These are phyloP conservation scores for Termitomyces heimii DNA, from an alignment of 768 basidiomycete genomes.

Conservation along the genomic window DNA sequence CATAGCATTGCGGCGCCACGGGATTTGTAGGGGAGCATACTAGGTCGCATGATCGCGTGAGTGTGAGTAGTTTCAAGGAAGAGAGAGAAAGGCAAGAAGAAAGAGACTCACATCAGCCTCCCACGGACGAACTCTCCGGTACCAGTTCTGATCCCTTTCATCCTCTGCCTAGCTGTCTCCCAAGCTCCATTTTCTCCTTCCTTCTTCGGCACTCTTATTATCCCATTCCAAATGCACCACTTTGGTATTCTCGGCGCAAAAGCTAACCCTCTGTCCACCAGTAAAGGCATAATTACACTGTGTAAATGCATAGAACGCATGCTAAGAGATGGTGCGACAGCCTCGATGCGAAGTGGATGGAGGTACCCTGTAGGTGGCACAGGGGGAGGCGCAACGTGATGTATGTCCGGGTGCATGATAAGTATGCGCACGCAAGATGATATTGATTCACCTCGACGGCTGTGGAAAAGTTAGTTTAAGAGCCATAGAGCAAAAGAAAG, in stretches of 20 bases:
- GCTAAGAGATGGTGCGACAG: neutral
- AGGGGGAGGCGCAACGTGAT: constrained; percentile 33
- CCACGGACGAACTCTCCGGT: constrained; percentile 30
- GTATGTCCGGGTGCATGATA: constrained; percentile 38
- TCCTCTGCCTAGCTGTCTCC: constrained; percentile 17
- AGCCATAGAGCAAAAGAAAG: neutral
- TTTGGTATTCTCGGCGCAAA: constrained; percentile 27
- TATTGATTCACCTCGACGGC: constrained; percentile 39
- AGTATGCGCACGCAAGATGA: constrained; percentile 36
- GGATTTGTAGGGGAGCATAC: constrained; percentile 42
- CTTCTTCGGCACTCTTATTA: constrained; percentile 40
- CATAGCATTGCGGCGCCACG: constrained; percentile 46
- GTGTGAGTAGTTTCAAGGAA: neutral
- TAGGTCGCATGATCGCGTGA: constrained; percentile 7
- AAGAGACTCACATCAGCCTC: neutral
- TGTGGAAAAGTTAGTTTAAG: constrained; percentile 12
- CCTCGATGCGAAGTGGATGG: neutral
- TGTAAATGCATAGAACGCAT: constrained; percentile 13
- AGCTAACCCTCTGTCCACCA: constrained; percentile 40
- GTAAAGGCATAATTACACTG: constrained; percentile 31
- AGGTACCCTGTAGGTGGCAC: constrained; percentile 11
- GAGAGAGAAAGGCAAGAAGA: neutral
- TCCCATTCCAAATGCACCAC: constrained; percentile 42
- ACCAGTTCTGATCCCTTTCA: constrained; percentile 18
- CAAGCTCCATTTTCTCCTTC: constrained; percentile 6